Conservation (phyloP, 2,329 filamentous ascomycete species). For the Pseudonectria foliicola region DNA sequence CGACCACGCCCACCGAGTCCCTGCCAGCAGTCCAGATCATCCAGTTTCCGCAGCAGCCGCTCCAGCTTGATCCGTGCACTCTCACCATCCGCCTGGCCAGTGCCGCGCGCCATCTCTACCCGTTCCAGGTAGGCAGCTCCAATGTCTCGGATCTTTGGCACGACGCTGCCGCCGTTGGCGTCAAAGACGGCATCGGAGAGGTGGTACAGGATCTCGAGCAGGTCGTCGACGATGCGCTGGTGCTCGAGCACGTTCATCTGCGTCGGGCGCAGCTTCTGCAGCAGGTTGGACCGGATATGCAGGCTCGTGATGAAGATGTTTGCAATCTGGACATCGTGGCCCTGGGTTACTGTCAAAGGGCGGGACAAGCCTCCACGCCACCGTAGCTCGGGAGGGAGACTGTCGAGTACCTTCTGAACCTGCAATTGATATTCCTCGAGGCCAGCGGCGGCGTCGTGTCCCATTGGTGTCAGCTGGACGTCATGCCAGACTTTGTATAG, state of each 20-base stretch:
- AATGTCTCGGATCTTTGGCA: conserved; percentile 32
- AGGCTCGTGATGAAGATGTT: conserved; percentile 32
- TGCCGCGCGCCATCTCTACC: conserved; percentile 10
- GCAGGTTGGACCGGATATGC: conserved; percentile 28
- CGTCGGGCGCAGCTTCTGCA: conserved; percentile 24
- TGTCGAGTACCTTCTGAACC: conserved; percentile 24
- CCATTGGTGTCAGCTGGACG: conserved; percentile 12
- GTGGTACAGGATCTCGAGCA: conserved; percentile 29
- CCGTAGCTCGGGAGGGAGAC: conserved; percentile 25
- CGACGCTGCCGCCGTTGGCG: conserved; percentile 25
- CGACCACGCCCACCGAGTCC: conserved; percentile 8
- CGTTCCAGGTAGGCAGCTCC: conserved; percentile 28
- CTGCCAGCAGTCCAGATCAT: conserved; percentile 27
- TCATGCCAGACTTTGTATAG: conserved; percentile 29
- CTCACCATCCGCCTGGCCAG: conserved; percentile 3
- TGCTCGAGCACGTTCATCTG: conserved; percentile 15
- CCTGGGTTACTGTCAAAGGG: conserved; percentile 21
- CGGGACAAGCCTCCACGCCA: conserved; percentile 31
- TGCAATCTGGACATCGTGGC: conserved; percentile 30
- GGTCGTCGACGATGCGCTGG: conserved; percentile 27
- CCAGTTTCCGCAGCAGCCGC: conserved; percentile 21
- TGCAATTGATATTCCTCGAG: conserved; percentile 10
- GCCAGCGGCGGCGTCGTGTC: conserved; percentile 4
- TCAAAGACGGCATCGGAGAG: conserved; percentile 27
- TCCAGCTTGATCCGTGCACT: conserved; percentile 19